Conservation (phyloP, 495 filamentous ascomycete species). For the Hypoxylon fragiforme region DNA sequence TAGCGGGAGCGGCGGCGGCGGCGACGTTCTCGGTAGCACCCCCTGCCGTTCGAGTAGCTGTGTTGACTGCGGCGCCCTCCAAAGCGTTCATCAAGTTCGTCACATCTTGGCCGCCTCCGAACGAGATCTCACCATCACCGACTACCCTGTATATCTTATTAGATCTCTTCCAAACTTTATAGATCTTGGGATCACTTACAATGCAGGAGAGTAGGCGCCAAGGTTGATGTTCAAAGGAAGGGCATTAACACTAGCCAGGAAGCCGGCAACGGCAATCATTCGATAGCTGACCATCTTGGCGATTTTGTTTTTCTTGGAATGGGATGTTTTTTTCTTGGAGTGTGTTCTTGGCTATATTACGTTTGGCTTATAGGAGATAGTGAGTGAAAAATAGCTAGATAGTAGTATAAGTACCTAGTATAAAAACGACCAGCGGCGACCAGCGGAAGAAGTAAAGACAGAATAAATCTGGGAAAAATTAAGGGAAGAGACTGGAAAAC, state of each 20-base stretch:
- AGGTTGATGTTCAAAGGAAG: constrained; percentile 65
- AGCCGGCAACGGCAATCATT: constrained; percentile 45
- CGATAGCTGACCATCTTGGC: constrained; percentile 49
- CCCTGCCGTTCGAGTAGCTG: constrained; percentile 37
- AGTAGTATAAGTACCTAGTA: constrained; percentile 34
- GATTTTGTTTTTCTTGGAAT: constrained; percentile 15
- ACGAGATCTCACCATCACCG: constrained; percentile 67
- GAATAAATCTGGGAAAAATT: constrained; percentile 28
- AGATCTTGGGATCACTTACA: constrained; percentile 33
- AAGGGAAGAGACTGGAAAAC: constrained; percentile 35
- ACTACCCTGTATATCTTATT: constrained; percentile 42
- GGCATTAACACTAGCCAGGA: constrained; percentile 45
- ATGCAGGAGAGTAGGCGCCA: constrained; percentile 60
- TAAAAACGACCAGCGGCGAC: constrained; percentile 46
- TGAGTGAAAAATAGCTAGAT: constrained; percentile 29
- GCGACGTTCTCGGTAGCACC: constrained; percentile 27
- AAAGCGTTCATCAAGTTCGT: constrained; percentile 52
- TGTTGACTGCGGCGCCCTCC: constrained; percentile 53
- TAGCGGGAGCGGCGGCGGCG: constrained; percentile 15
- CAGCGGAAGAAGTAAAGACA: constrained; percentile 41
- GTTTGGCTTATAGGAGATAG: constrained; percentile 13
- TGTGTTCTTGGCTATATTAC: constrained; percentile 12
- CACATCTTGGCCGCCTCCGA: constrained; percentile 57
- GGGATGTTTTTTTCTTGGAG: constrained; percentile 11
- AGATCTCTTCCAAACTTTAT: constrained; percentile 13